Evolutionary conservation across 257 asterid genomes (phyloP), one percentile per base, ranked within the genome.

Genomic region (Petrea volubilis): DNA sequence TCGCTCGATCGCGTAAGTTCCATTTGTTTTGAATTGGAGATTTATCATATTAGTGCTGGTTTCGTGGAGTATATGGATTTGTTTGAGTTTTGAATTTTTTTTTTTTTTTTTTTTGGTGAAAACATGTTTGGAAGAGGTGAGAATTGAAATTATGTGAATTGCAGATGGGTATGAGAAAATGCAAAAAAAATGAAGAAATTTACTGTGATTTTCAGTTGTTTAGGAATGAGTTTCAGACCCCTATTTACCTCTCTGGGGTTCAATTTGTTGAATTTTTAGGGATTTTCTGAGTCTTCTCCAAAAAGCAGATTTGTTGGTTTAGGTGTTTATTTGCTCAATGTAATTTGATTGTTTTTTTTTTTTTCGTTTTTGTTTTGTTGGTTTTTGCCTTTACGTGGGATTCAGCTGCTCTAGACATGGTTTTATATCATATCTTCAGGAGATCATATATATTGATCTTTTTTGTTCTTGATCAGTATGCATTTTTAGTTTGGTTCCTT

Each of bases 161-260:
- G 17, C 60, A 67, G 55, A 25, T 68, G 61, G n/a, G n/a, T n/a
- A n/a, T n/a, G n/a, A n/a, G 73, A 74, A 64, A 67, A 53, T 52
- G 64, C 53, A 34, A 33, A 36, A n/a, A 9, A 43, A 28, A 34
- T 50, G 51, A 25, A 13, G n/a, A n/a, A n/a, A n/a, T n/a, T n/a
- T 18, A 29, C 47, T 47, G 25, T 67, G 51, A 58, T 51, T 62
- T 71, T 62, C 66, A 49, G 68, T 51, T 79, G 64, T 75, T 60
- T 17, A 59, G 78, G 80, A 81, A 70, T 44, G 27, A 57, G 71
- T 75, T 84, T 64, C 83, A 88, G 90, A 87, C 85, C 86, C 74
- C 61, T 70, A 34, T 60, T 62, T 69, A 68, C 55, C 76, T 74
- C 25, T 51, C 14, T 52, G 34, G 74, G 66, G 65, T 70, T 47